Evolutionary conservation across 2,329 filamentous ascomycete species (phyloP).

Genomic region (Zasmidium angulare): DNA sequence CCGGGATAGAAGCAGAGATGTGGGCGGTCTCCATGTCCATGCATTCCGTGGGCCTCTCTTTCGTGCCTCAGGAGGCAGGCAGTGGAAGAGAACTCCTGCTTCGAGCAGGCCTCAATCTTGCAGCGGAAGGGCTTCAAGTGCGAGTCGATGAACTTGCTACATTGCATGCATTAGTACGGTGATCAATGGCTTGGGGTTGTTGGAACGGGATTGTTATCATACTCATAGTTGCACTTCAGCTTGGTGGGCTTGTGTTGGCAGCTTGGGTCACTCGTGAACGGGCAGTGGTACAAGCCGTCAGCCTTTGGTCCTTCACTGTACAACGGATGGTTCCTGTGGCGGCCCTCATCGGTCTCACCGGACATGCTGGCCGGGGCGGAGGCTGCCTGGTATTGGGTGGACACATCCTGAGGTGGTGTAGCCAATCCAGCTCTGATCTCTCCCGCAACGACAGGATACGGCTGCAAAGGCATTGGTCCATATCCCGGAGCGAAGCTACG

Average conservation of each 20-base stretch:
- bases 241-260: constrained; percentile 93
- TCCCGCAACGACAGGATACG: not conserved
- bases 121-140: constrained; percentile 96
- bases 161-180: constrained; percentile 4
- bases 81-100: constrained; percentile 89
- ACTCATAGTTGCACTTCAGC: constrained; percentile 99
- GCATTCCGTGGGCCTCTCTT: constrained; percentile 92
- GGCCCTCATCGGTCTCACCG: constrained; percentile 34
- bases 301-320: constrained; percentile 66
- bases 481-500: constrained; percentile 17
- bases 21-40: constrained; percentile 89
- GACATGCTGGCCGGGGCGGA: constrained; percentile 15
- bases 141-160: constrained; percentile 93
- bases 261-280: constrained; percentile 65
- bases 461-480: constrained; percentile 5
- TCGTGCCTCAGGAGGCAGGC: constrained; percentile 93
- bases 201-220: constrained; percentile 49
- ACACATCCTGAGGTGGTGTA: constrained; percentile 10
- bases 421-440: constrained; percentile 12
- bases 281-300: constrained; percentile 92
- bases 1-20: constrained; percentile 85
- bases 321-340: constrained; percentile 57
- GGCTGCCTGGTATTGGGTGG: constrained; percentile 9
- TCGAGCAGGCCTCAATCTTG: constrained; percentile 80
- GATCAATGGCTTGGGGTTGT: constrained; percentile 15